Percentiles rank a stretch among this genome's conserved stretches.
phyloP scores from a whole-genome alignment of 768 basidiomycete genomes.

The Termitomyces sp. region DNA sequence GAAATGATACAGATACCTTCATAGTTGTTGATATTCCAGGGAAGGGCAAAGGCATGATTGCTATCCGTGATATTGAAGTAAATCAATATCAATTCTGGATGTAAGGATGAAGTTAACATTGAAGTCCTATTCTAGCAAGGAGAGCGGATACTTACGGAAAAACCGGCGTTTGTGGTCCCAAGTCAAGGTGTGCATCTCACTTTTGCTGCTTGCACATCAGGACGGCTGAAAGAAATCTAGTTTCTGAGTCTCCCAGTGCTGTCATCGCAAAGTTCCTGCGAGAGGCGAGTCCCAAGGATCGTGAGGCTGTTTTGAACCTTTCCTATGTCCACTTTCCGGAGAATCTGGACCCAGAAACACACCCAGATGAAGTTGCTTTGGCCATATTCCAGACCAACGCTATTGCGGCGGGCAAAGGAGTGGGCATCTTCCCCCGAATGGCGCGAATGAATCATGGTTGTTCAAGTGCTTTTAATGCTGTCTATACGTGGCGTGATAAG shows the following conservation, averaged over 20 bases:
- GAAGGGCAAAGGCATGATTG: constrained; percentile 55
- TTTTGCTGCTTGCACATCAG: background rate
- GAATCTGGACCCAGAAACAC: constrained; percentile 33
- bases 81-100: constrained; percentile 5
- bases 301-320: constrained; percentile 48
- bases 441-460: constrained; percentile 71
- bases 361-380: constrained; percentile 48
- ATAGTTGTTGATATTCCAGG: constrained; percentile 49
- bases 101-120: background rate
- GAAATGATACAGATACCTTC: constrained; percentile 22
- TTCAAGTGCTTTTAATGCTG: constrained; percentile 63
- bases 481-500: constrained; percentile 58
- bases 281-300: constrained; percentile 30
- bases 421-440: constrained; percentile 68
- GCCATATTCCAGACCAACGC: constrained; percentile 71
- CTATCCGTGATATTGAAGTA: constrained; percentile 50
- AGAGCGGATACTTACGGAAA: constrained; percentile 55
- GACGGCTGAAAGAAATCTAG: constrained; percentile 25
- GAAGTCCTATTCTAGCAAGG: constrained; percentile 39
- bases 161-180: constrained; percentile 54
- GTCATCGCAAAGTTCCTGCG: constrained; percentile 39
- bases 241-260: constrained; percentile 42
- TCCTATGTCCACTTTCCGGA: constrained; percentile 55
- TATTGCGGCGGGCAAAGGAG: constrained; percentile 48
- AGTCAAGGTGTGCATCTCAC: constrained; percentile 37